Conservation (phyloP, 1,284 basidiomycete genomes). For the Athelia sp. region DNA sequence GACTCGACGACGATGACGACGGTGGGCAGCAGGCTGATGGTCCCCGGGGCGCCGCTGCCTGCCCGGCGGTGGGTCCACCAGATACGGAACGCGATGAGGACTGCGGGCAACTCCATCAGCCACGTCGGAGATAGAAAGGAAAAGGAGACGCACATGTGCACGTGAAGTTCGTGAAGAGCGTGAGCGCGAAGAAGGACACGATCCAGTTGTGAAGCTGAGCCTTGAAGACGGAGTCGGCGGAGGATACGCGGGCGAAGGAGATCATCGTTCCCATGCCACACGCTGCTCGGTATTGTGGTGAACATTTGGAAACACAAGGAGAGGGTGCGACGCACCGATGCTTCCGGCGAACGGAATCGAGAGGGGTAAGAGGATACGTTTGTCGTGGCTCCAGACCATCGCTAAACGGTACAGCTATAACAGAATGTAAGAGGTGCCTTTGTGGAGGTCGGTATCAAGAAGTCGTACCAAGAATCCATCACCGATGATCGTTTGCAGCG, state of each 20-base stretch:
- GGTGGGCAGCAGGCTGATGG: conserved; percentile 23
- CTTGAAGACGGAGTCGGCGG: conserved; percentile 22
- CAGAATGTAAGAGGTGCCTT: too few relatives aligned
- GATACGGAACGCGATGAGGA: conserved; percentile 28
- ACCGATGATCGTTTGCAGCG: conserved; percentile 26
- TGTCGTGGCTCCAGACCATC: conserved; percentile 19
- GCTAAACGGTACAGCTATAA: conserved; percentile 23
- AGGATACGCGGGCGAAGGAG: conserved; percentile 14
- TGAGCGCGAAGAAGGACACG: conserved; percentile 29
- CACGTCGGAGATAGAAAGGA: neutral
- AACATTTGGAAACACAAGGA: too few relatives aligned
- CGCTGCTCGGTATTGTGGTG: conserved; percentile 4
- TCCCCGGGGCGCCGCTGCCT: conserved; percentile 13
- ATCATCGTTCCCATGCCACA: conserved; percentile 18
- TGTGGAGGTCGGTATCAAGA: neutral
- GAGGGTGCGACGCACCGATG: conserved; percentile 20
- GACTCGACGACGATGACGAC: conserved; percentile 34
- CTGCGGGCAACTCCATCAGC: conserved; percentile 16
- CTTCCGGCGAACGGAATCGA: conserved; percentile 18
- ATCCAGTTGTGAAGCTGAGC: conserved; percentile 25
- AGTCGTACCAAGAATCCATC: conserved; percentile 25
- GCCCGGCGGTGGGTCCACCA: conserved; percentile 25
- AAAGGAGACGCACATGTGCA: conserved; percentile 23
- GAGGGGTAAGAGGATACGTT: conserved; percentile 16
- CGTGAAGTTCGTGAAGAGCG: conserved; percentile 29